Evolutionary conservation across 306 rosid genomes (phyloP), one percentile per base, ranked within the genome.

Genomic region (Fagus sylvatica): DNA sequence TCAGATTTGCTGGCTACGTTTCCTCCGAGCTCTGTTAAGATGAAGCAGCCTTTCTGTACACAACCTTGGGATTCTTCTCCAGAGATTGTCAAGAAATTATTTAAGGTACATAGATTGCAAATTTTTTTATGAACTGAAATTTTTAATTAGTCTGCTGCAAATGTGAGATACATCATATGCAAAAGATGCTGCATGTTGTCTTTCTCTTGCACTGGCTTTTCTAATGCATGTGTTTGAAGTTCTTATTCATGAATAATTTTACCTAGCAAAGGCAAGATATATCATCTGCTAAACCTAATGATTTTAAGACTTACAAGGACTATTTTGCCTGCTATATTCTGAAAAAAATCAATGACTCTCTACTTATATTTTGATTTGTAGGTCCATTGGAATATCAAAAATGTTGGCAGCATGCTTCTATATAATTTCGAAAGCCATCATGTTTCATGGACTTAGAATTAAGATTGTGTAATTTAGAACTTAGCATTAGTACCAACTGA

Each of bases 1-100:
- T 56, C 89, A 95, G 99, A 91, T 85, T 71, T 83, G 80, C 88
- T 93, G 88, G 86, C 82, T 69, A 87, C 86, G 88, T 95, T 93
- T 72, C 98, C 99, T 46, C 97, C 99, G 55, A 86, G 82, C 76
- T 86, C 85, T 73, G 94, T 95, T 71, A 88, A 79, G 93, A 93
- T 93, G 99, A 95, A 88, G 92, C 94, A 87, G 59, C 98, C 98
- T 74, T 87, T 93, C 77, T 83, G 82, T 83, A 85, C 78, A 84
- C 97, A 87, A 77, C 96, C 99, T 74, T 93, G 99, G 99, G 93
- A 86, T 78, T 90, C 96, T 61, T 93, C 97, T 80, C 84, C 87
- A 66, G 93, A 88, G 77, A 85, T 83, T 79, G 91, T 88, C 81
- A 95, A 93, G 91, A 91, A 93, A 84, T 80, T 95, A 64, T 95